Conservation (phyloP, 164 flowering plant genomes). For the Magnolia officinalis region DNA sequence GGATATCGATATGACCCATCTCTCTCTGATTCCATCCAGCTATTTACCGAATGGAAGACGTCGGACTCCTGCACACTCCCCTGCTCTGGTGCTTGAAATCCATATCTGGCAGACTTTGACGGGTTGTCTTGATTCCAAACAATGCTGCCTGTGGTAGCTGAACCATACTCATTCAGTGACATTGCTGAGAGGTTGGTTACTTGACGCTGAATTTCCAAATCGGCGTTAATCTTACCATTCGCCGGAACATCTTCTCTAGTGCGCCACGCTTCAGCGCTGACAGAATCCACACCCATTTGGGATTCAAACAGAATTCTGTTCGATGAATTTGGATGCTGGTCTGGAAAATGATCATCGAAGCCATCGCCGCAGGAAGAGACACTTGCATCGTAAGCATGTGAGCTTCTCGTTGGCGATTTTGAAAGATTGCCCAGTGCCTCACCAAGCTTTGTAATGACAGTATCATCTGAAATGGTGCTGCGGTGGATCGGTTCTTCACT, state of each 20-base stretch:
- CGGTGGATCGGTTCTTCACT: constrained; percentile 16
- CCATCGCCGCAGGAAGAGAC: constrained; percentile 55
- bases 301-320: constrained; percentile 11
- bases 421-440: constrained; percentile 14
- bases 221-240: constrained; percentile 8
- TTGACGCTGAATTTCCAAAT: constrained; percentile 22
- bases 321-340: constrained; percentile 21
- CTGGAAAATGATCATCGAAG: constrained; percentile 35
- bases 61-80: constrained; percentile 1
- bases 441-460: constrained; percentile 15
- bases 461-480: constrained; percentile 21
- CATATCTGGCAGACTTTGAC: constrained; percentile 12
- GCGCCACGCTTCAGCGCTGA: constrained; percentile 16
- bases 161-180: constrained; percentile 15
- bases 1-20: constrained; percentile 15
- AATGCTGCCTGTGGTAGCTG: constrained; percentile 5
- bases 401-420: constrained; percentile 36
- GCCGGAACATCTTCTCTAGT: constrained; percentile 17
- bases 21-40: constrained; percentile 26
- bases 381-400: constrained; percentile 55
- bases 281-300: constrained; percentile 12
- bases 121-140: constrained; percentile 20
- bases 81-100: constrained; percentile 8
- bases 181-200: constrained; percentile 17
- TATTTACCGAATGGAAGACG: constrained; percentile 17